Conservation (phyloP, 1,284 basidiomycete genomes). For the Uromyces viciae-fabae region DNA sequence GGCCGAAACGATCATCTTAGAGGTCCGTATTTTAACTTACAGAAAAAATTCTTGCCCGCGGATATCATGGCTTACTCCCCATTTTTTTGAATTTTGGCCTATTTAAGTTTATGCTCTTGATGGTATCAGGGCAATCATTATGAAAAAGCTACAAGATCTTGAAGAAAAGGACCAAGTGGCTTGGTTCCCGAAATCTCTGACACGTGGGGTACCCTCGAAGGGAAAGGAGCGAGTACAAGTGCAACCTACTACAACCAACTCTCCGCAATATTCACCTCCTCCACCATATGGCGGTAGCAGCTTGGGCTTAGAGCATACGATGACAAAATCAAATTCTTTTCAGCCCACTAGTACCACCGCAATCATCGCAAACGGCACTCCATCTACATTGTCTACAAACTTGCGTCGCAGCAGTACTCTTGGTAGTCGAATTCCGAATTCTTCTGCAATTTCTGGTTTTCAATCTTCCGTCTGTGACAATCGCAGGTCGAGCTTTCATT, state of each 20-base stretch:
- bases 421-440: slow-evolving; percentile 8
- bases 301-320: neutral
- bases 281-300: slow-evolving; percentile 29
- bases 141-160: slow-evolving; percentile 49
- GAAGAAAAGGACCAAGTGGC: slow-evolving; percentile 39
- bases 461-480: neutral
- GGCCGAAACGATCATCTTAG: slow-evolving; percentile 53
- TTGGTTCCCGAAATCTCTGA: slow-evolving; percentile 20
- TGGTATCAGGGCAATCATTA: slow-evolving; percentile 51
- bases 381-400: neutral
- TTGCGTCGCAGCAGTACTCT: slow-evolving; percentile 39
- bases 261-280: slow-evolving; percentile 33
- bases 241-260: slow-evolving; percentile 8
- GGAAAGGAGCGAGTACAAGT: slow-evolving; percentile 21
- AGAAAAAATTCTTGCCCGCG: neutral
- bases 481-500: slow-evolving; percentile 26
- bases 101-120: slow-evolving; percentile 51
- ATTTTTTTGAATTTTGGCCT: neutral
- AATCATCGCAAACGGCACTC: neutral
- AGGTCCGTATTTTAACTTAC: neutral
- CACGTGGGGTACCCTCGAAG: slow-evolving; percentile 5
- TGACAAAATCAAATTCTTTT: slow-evolving; percentile 34
- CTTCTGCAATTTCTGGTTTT: neutral
- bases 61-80: neutral
- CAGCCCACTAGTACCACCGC: neutral